These are phyloP conservation scores for Ogataea nonfermentans DNA, from an alignment of 805 yeast species.

Conservation along the genomic window DNA sequence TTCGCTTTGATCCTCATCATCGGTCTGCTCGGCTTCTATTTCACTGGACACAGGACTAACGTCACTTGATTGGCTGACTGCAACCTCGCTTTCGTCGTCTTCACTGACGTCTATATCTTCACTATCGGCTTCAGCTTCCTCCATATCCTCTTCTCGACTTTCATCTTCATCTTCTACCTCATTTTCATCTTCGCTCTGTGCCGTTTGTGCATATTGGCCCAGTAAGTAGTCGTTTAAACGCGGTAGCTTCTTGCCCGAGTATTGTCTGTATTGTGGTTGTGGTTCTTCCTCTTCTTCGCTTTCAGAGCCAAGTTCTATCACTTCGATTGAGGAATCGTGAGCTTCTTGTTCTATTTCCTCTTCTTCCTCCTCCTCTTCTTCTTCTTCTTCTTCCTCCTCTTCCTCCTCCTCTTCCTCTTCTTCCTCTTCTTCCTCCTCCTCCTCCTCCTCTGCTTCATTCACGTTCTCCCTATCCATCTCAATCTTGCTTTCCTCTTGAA, in stretches of 20 bases:
- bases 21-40: too few relatives aligned
- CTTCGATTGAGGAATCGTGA: slow-evolving; percentile 3
- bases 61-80: too few relatives aligned
- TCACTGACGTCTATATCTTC: neutral
- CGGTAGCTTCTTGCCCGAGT: slow-evolving; percentile 9
- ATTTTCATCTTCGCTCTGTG: slow-evolving; percentile 6
- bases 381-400: slow-evolving; percentile 13
- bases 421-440: slow-evolving; percentile 8
- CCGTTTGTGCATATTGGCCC: neutral
- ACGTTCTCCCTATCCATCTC: slow-evolving; percentile 8
- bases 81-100: slow-evolving; percentile 5
- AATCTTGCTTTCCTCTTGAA: slow-evolving; percentile 9
- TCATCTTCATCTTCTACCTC: slow-evolving; percentile 14
- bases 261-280: slow-evolving; percentile 8
- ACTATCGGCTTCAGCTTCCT: too few relatives aligned
- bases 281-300: slow-evolving; percentile 13
- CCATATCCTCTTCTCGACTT: slow-evolving; percentile 9
- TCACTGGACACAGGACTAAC: too few relatives aligned
- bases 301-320: slow-evolving; percentile 17
- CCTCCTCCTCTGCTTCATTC: slow-evolving; percentile 6
- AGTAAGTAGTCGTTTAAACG: slow-evolving; percentile 4
- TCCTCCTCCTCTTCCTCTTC: slow-evolving; percentile 10
- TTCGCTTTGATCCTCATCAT: too few relatives aligned
- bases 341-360: slow-evolving; percentile 1
- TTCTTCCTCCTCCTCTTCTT: slow-evolving; percentile 9